Base-by-base conservation (phyloP, 106 monocot species). In the Cymbidium sinense region DNA sequence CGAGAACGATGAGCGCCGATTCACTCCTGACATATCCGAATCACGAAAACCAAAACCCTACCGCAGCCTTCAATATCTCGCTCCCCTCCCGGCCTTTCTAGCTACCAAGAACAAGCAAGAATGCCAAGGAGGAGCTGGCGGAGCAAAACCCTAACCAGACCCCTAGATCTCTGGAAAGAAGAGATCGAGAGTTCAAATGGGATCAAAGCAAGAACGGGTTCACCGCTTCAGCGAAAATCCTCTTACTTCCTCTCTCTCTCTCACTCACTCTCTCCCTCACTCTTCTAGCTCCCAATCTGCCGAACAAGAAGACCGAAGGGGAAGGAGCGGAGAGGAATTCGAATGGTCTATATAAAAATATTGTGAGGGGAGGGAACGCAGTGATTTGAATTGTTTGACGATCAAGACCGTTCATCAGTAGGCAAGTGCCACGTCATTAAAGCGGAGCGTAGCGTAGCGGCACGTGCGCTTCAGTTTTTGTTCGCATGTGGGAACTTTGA, bases 11-110 rank as follows among this genome's bases (percentile, higher is more conserved):
- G 79, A 80, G 2, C 82, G 62, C 19, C 80, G 79, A 55, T 35
- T 79, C 39, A 33, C 31, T 10, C 70, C 71, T 50, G 84, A 73
- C 82, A 83, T 73, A 55, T 29, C 70, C 28, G 13, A 27, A 74
- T 20, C 58, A 28, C 77, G 35, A 29, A 50, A 82, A 37, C 36
- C 70, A 70, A 30, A 50, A 76, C 15, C 25, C 33, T 6, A 33
- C 13, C 31, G 13, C 31, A 67, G 33, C 13, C 0, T 17, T 29
- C 30, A 67, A 67, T 67, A 2, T 67, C 31, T 29, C 10, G 11
- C 9, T 18, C 41, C 12, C 44, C 27, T 34, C 9, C 27, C 44
- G 28, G 44, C 11, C 74, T 28, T 74, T 74, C 43, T 27, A 43
- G 27, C 74, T 43, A 34, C 44, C 74, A 74, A 74, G 25, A 74